Evolutionary conservation across 345 rosid genomes (phyloP).

Genomic region (Reutealis trisperma): DNA sequence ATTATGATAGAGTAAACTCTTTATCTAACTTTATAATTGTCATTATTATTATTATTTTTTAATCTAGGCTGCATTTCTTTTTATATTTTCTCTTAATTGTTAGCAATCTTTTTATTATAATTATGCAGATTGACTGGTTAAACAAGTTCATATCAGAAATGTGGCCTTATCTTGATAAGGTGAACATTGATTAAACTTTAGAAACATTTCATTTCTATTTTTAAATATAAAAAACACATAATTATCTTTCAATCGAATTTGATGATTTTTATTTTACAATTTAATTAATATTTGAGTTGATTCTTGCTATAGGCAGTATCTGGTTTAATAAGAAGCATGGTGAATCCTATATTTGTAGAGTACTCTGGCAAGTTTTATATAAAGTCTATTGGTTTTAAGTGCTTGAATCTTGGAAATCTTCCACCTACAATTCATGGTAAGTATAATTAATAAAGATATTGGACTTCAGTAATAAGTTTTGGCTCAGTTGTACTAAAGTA

Average conservation of each 20-base stretch:
- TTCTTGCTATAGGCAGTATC: slow-evolving; percentile 37
- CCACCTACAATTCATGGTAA: slow-evolving; percentile 41
- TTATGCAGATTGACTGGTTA: slow-evolving; percentile 49
- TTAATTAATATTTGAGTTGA: not conserved
- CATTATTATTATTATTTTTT: not conserved
- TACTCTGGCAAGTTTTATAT: slow-evolving; percentile 27
- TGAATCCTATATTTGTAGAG: slow-evolving; percentile 31
- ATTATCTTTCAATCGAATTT: not conserved
- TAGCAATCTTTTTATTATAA: not conserved
- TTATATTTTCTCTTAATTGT: not conserved
- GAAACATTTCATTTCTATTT: no score
- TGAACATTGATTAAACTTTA: not conserved
- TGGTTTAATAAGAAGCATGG: slow-evolving; percentile 26
- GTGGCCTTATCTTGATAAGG: slow-evolving; percentile 58
- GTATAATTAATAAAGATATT: not conserved
- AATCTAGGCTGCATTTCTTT: not conserved
- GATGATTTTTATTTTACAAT: not conserved
- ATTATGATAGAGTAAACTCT: slow-evolving; percentile 45
- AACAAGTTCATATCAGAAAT: slow-evolving; percentile 36
- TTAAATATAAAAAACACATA: no score
- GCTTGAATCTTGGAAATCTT: slow-evolving; percentile 41
- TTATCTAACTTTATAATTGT: not conserved
- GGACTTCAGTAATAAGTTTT: no score
- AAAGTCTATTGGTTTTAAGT: slow-evolving; percentile 32
- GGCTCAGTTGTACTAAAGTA: no score